Base-by-base conservation (phyloP, 2,329 filamentous ascomycete genomes). In the Mycogone perniciosa region DNA sequence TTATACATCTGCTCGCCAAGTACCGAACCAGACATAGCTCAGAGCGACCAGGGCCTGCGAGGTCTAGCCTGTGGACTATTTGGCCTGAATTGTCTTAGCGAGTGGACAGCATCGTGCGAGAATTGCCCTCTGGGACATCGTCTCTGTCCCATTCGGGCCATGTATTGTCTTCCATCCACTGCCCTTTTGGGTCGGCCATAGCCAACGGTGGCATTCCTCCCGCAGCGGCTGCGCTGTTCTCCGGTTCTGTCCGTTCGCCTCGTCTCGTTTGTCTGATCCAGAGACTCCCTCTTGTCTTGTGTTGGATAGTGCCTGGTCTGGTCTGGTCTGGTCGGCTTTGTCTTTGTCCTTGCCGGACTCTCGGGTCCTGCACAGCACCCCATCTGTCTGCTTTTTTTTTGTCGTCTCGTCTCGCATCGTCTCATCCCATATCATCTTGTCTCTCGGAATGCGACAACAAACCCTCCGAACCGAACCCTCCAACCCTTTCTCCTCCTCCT, bases 361-460 rank as follows among this genome's bases (percentile, higher is more conserved):
- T 20, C 20, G 20, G 20, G 20, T 20, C 20, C 20, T 20, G 20
- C 48, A 40, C 43, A 33, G 29, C 8, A 35, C 11, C 13, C 30
- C 48, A 41, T 20, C 26, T 20, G 9, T 20, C 26, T 20, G 9
- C 8, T 50, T 46, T 40, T 37, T 38, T 44, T 48, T 40, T 37
- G 38, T 27, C 11, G 38, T 37, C 9, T 26, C 11, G 13, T 30
- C 27, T 27, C 35, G 2, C 26, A n/a, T 30, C 27, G 41, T 7
- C 34, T 40, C 39, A 6, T 31, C 31, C 33, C 33, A 13, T 38
- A 29, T 20, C 20, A 3, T 38, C 41, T 51, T 39, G 31, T 40
- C 46, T 53, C 46, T 44, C 48, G 44, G 54, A 56, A 56, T 56
- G 54, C 46, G 44, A 56, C 44, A 48, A 44, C 29, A 37, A 39